Base-by-base conservation (phyloP, 305 asterid species). In the Caryopteris hybrid region DNA sequence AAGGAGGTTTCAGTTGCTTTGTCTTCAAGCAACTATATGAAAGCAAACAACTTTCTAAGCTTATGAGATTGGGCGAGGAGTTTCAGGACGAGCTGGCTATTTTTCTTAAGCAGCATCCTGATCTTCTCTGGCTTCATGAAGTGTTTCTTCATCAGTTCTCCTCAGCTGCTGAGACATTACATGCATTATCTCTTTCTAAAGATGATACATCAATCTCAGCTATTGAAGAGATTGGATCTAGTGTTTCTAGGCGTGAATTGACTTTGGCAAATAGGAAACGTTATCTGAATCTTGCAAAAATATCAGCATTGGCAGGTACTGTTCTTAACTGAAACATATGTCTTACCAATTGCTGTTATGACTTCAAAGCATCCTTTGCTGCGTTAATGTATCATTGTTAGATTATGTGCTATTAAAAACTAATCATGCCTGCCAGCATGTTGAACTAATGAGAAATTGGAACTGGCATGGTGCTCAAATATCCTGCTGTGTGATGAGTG, bases 41-140 rank as follows among this genome's bases (percentile, higher is more conserved):
- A 45, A 84, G 70, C 76, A 85, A 77, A 76, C 94, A 93, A 61
- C 84, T 81, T 53, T 79, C 90, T 2, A 90, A 84, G 83, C 96
- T 93, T 66, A 76, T 90, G 83, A 88, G 95, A 81, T 84, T 86
- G 68, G 97, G 98, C 23, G 97, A 92, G 76, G 95, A 92, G 82
- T 90, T 92, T 78, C 90, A 77, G 68, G 95, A 85, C 53, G 96
- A 85, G 70, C 83, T 92, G 33, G 77, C 89, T 74, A 78, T 76
- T 29, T 92, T 88, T 80, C 83, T 90, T 76, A 85, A 81, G 81
- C 88, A 78, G 66, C 86, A 85, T 76, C 88, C 86, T 25, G 89
- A 90, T 73, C 90, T 88, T 63, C 89, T 81, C 62, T 92, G 97
- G 98, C 98, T 90, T 82, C 97, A 92, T 70, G 96, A 92, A 80